Base-by-base conservation (phyloP, 2,329 filamentous ascomycete genomes). In the Rhinocladiella similis region DNA sequence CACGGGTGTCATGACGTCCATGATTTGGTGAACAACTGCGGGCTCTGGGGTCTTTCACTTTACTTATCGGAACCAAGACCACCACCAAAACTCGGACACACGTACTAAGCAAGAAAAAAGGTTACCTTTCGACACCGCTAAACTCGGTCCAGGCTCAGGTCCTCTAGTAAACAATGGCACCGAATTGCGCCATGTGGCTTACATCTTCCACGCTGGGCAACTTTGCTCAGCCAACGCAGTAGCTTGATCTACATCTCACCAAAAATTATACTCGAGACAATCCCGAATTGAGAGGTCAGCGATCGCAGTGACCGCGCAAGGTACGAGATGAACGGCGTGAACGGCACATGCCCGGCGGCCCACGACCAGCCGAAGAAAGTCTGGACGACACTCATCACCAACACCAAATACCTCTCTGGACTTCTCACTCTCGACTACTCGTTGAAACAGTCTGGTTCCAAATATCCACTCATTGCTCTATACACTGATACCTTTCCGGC, bases 311-410 rank as follows among this genome's bases (percentile, higher is more conserved):
- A 38, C 43, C 14, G 52, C 39, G 25, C 39, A 47, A 27, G 38
- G 18, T 41, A 46, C 45, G 22, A n/a, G 14, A 49, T 27, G 52
- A 36, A 51, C 45, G 36, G 29, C 19, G 16, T 9, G 9, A 45
- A 53, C 19, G 25, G 39, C 41, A 43, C 22, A 14, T 19, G n/a
- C 5, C 19, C n/a, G 14, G 25, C 25, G 12, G 16, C 12, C 35
- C 39, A 27, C 27, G 35, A 51, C n/a, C 36, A 29, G 18, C 48
- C 55, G 13, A 62, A 65, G 51, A 68, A 70, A 90, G 90, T 94
- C 70, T 96, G 90, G 90, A 90, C 89, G 25, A 89, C 87, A 10
- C 81, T 96, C 64, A 91, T 96, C 70, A 96, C 91, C 57, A 95
- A 94, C 75, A 85, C 84, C 47, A 80, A 81, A 66, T 96, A 96